Base-by-base conservation (phyloP, 495 filamentous ascomycete genomes). In the Aspergillus wentii region DNA sequence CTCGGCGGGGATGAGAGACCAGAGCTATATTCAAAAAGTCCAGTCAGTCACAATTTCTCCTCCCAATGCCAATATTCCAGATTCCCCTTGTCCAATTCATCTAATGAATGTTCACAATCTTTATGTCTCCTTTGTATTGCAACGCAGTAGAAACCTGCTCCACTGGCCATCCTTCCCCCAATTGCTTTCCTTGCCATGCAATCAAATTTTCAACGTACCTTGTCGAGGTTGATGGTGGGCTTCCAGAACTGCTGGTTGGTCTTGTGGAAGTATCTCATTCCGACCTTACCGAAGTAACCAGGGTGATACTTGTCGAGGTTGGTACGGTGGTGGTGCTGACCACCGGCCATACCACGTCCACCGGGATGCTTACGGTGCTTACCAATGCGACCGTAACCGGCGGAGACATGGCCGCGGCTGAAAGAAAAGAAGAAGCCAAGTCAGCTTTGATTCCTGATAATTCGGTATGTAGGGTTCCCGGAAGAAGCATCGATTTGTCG, bases 201-300 rank as follows among this genome's bases (percentile, higher is more conserved):
- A 16, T 37, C 18, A 14, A 15, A 30, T 21, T 36, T 27, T 30
- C 21, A 44, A 69, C 65, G 57, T 71, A 89, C 84, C 82, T 91
- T 94, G 65, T 94, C 86, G 54, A 94, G 68, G 70, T 94, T 94
- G 80, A 94, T 79, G 35, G 80, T 75, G 47, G 86, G 87, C 71
- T 88, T 92, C 89, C 89, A 95, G 79, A 86, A 87, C 50, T 88
- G 82, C 74, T 87, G 87, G 52, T 78, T 72, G 59, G 80, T 78
- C 74, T 86, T 87, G 76, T 94, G 88, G 83, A 94, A 76, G 76
- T 92, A 88, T 49, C 89, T 73, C 89, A 94, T 95, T 75, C 88
- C 88, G 44, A 95, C 88, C 75, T 95, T 95, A 69, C 89, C 89
- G 71, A 94, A 95, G 83, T 94, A 94, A 83, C 86, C 87, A 14